phyloP scores from a whole-genome alignment of 176 grass and related monocot species.

The Musa acuminata region DNA sequence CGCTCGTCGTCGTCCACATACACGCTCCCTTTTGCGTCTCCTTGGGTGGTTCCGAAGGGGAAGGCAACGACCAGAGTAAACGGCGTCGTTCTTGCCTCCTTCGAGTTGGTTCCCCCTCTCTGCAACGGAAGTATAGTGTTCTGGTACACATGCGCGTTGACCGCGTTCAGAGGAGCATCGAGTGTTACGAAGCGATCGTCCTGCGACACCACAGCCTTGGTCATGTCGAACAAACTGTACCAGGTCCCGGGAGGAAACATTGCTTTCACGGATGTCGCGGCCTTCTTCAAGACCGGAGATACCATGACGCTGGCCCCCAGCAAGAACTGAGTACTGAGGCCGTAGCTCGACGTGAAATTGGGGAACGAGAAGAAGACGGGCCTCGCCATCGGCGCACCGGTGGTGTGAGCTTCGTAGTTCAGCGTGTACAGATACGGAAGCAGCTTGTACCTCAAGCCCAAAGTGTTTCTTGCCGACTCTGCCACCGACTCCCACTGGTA shows the following conservation, averaged over 20 bases:
- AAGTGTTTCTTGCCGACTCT: constrained; percentile 58
- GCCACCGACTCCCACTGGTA: constrained; percentile 78
- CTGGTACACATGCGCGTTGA: constrained; percentile 86
- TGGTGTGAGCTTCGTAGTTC: constrained; percentile 59
- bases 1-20: constrained; percentile 89
- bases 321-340: constrained; percentile 70
- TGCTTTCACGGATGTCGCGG: constrained; percentile 44
- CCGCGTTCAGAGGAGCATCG: constrained; percentile 50
- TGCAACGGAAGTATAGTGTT: constrained; percentile 74
- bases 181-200: constrained; percentile 26
- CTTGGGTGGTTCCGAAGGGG: constrained; percentile 38
- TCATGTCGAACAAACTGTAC: constrained; percentile 86
- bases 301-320: constrained; percentile 73
- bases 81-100: constrained; percentile 50
- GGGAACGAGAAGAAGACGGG: constrained; percentile 89
- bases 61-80: constrained; percentile 77
- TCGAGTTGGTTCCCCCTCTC: constrained; percentile 57
- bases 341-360: constrained; percentile 56
- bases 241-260: constrained; percentile 75
- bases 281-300: constrained; percentile 60
- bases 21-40: constrained; percentile 46
- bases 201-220: constrained; percentile 43
- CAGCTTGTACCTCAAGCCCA: constrained; percentile 64
- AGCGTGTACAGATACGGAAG: constrained; percentile 84
- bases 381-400: constrained; percentile 67